Evolutionary conservation across 495 filamentous ascomycete species (phyloP).

Genomic region (Talaromyces borbonicus): DNA sequence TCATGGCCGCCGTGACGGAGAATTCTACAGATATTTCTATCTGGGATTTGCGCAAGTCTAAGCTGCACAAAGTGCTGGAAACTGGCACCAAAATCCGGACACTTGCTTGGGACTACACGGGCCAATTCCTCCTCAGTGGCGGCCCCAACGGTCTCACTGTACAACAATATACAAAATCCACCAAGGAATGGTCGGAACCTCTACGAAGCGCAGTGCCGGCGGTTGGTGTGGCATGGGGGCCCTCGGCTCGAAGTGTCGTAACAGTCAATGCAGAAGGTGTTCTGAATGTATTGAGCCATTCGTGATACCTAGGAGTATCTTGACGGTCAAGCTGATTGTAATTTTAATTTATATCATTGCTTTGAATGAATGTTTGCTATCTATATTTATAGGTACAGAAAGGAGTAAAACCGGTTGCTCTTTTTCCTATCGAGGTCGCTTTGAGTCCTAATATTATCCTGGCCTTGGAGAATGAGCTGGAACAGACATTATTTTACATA

Average conservation of each 20-base stretch:
- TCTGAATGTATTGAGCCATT: conserved; percentile 51
- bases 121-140: conserved; percentile 78
- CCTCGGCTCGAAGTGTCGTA: conserved; percentile 62
- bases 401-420: neutral
- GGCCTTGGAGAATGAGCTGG: too few relatives aligned
- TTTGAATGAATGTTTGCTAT: too few relatives aligned
- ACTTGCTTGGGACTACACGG: conserved; percentile 87
- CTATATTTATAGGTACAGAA: neutral
- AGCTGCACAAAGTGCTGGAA: conserved; percentile 68
- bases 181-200: conserved; percentile 84
- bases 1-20: conserved; percentile 70
- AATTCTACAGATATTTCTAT: conserved; percentile 68
- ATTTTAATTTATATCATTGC: conserved; percentile 20
- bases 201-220: conserved; percentile 65
- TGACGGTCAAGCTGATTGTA: conserved; percentile 17
- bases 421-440: neutral
- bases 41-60: conserved; percentile 83
- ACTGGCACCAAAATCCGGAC: conserved; percentile 63
- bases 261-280: conserved; percentile 64
- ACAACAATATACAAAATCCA: conserved; percentile 72
- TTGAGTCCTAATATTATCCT: too few relatives aligned
- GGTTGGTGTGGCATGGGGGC: conserved; percentile 67
- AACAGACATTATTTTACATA: neutral
- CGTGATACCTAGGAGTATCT: conserved; percentile 28
- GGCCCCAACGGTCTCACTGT: conserved; percentile 76